phyloP scores from a whole-genome alignment of 306 rosid genomes.

The Medicago truncatula region DNA sequence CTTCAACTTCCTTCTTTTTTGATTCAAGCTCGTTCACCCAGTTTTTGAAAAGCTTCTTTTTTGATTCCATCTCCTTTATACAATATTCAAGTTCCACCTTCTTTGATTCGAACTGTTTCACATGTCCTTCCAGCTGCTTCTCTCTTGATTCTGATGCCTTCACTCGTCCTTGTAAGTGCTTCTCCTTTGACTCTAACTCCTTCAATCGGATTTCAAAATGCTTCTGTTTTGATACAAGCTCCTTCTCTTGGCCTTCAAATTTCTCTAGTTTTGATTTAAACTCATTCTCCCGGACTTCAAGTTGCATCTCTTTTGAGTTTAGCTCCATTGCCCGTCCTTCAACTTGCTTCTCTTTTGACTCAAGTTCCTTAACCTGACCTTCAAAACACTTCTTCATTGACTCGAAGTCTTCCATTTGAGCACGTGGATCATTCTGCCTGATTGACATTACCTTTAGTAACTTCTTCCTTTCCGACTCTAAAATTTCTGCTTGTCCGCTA shows the following conservation, averaged over 20 bases:
- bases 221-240: neutral
- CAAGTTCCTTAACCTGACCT: neutral
- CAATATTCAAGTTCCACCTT: neutral
- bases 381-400: neutral
- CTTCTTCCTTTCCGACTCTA: constrained; percentile 37
- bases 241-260: neutral
- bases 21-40: neutral
- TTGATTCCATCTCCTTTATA: neutral
- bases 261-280: neutral
- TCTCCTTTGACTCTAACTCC: neutral
- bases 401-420: neutral
- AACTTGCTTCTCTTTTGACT: neutral
- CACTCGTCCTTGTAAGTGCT: neutral
- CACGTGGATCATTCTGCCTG: neutral
- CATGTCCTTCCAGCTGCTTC: neutral
- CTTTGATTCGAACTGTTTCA: neutral
- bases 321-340: neutral
- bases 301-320: neutral
- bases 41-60: neutral
- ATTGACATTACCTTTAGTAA: constrained; percentile 24
- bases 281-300: neutral
- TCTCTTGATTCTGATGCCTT: neutral
- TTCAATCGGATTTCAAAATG: neutral
- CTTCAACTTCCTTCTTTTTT: neutral
- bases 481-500: neutral